Base-by-base conservation (phyloP, 1,284 basidiomycete genomes). In the Puccinia horiana region DNA sequence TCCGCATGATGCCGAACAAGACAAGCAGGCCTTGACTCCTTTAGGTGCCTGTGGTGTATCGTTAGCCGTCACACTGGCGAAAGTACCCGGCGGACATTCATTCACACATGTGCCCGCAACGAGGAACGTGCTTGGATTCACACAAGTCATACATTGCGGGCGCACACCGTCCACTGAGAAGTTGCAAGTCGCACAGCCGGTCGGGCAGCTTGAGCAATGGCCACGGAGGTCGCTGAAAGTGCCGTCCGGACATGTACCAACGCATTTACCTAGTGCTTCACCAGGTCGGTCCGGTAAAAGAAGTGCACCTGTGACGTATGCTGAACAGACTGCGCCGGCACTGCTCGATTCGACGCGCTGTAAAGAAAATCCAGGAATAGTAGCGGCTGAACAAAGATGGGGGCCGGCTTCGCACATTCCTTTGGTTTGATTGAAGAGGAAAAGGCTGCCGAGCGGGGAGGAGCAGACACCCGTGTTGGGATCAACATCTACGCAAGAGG, bases 321-420 rank as follows among this genome's bases (percentile, higher is more conserved):
- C 58, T 26, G 76, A 78, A 42, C 76, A 78, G 29, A 56, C 76
- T 23, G 76, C 44, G 14, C 61, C 44, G 9, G 26, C 32, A 67
- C 42, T 65, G 23, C 61, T 52, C 29, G 63, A 78, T 37, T 29
- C 63, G 29, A 44, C 44, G 52, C 56, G 52, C 9, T 40, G 47
- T 29, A 67, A 37, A 49, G 76, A 78, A 44, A 78, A 78, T n/a
- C 76, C 76, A 78, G 76, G 76, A 52, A 78, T 65, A 18, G 44
- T 32, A 42, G 76, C 58, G 40, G 47, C 76, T 37, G 61, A 32
- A 49, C 76, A 78, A 61, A 78, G 76, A 56, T 44, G 76, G 26
- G 76, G 76, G 8, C 63, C 76, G 20, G 76, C 63, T 11, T 78
- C 76, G 76, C 76, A 78, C n/a, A 78, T 67, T 29, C 65, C 65